These are phyloP conservation scores for Populus simonii DNA, from an alignment of 345 rosid genomes.

Conservation along the genomic window DNA sequence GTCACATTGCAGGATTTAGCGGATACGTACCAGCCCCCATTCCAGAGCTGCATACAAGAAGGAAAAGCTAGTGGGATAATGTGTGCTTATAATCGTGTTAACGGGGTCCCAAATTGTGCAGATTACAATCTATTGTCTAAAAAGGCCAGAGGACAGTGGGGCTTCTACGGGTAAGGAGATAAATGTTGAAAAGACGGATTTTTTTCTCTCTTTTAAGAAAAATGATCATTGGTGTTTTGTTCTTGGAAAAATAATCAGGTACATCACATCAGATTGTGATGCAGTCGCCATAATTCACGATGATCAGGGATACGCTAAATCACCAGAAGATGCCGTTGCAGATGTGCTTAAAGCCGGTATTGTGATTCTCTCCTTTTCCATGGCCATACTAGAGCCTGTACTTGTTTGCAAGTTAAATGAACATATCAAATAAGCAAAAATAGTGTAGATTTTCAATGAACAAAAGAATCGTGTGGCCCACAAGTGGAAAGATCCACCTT, in stretches of 20 bases:
- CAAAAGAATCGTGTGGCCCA: background rate
- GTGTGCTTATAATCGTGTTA: constrained; percentile 32
- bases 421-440: background rate
- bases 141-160: constrained; percentile 59
- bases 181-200: background rate
- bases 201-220: too few species aligned
- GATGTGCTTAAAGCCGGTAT: constrained; percentile 80
- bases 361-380: background rate
- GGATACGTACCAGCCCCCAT: constrained; percentile 31
- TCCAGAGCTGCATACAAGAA: constrained; percentile 26
- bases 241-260: constrained; percentile 39
- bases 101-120: constrained; percentile 36
- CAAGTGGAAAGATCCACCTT: background rate
- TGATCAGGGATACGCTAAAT: constrained; percentile 55
- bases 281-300: constrained; percentile 67
- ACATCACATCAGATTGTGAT: constrained; percentile 72
- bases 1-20: constrained; percentile 30
- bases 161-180: constrained; percentile 56
- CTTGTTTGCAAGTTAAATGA: background rate
- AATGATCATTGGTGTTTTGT: background rate
- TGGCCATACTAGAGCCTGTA: background rate
- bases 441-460: background rate
- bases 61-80: constrained; percentile 33
- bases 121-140: constrained; percentile 26
- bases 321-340: constrained; percentile 79